Evolutionary conservation across 2,329 filamentous ascomycete species (phyloP), one percentile per base, ranked within the genome.

Genomic region (Cladosporium sphaerospermum): DNA sequence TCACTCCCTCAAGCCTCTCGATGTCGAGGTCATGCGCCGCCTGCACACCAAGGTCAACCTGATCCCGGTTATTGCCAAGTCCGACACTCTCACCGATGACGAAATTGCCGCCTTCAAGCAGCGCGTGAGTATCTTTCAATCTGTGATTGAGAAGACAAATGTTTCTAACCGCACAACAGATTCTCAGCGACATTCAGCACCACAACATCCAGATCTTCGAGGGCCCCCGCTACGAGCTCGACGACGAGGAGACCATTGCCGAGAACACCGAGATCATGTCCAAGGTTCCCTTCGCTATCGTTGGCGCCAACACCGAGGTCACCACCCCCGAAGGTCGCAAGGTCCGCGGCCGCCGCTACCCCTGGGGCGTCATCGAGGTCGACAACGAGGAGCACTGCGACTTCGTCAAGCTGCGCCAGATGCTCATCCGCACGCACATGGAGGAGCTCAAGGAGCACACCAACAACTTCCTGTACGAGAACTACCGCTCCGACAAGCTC

Each of bases 261-360:
- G 93, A 99, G 82, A 99, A 99, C 82, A 93, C 95, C 73, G 93
- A 99, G 78, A 99, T 99, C 73, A 93, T 99, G 90, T 96, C 92
- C 71, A 97, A 97, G 82, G 92, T 99, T 55, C 93, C 93, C 39
- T 99, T 99, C 67, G 93, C 93, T 50, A 90, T 99, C 62, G 93
- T 99, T 59, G 93, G 93, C 77, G 92, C 93, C 63, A 97, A 95
- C 73, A 85, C 88, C 64, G 93, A 99, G 75, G 90, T 99, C 64
- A 85, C 84, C 60, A 93, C 87, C 57, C 80, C 88, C 55, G 92
- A 97, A 70, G 93, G 93, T 57, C 90, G 92, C 71, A 93, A 93
- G 75, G 91, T 97, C 63, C 90, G 93, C 66, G 93, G 93, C 60
- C 92, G 93, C 75, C 83, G 88, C 65, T 97, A 97, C 77, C 93